Evolutionary conservation across 2,329 filamentous ascomycete genomes (phyloP), one percentile per base, ranked within the genome.

Genomic region (Grosmannia huntii): DNA sequence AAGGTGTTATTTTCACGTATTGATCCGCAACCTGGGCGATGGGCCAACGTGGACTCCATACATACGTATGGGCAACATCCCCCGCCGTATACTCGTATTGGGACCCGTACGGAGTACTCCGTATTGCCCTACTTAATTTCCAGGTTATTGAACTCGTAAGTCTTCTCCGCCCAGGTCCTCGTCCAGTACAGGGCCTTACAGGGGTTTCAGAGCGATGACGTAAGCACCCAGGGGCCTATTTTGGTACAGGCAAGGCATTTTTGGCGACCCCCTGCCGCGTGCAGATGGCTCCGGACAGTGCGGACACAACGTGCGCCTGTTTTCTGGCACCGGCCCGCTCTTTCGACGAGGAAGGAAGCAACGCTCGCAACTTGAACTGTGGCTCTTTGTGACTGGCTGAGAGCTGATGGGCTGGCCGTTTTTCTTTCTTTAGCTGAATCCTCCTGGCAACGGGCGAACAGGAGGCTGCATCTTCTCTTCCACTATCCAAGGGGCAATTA

Each of bases 241-340:
- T n/a, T 50, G n/a, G 48, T n/a, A 19, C 53, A 41, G 53, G 38
- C 36, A 55, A 55, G 53, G 53, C 53, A 19, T 55, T 46, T 55
- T 55, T 48, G 12, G 48, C 7, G 19, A 21, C 36, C 41, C 19
- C 41, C 9, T 19, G 25, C 28, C 5, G 25, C 2, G 25, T 38
- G 33, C 46, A 41, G 41, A 25, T 10, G 5, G 54, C n/a, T 11
- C 31, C 28, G 5, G 6, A 41, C 55, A 50, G 55, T 56, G 55
- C 28, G 5, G 19, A 31, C 1, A 28, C 19, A 28, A 23, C 44
- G 55, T 56, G 55, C 44, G 44, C 44, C 2, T 1, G 19, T 9
- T 11, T 44, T 3, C 21, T 44, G 21, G 53, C 53, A 55, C 53
- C n/a, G 36, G 23, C 21, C 31, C 19, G n/a, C 21, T 4, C 5